Evolutionary conservation across 257 asterid genomes (phyloP), one percentile per base, ranked within the genome.

Genomic region (Nicotiana obtusifolia): DNA sequence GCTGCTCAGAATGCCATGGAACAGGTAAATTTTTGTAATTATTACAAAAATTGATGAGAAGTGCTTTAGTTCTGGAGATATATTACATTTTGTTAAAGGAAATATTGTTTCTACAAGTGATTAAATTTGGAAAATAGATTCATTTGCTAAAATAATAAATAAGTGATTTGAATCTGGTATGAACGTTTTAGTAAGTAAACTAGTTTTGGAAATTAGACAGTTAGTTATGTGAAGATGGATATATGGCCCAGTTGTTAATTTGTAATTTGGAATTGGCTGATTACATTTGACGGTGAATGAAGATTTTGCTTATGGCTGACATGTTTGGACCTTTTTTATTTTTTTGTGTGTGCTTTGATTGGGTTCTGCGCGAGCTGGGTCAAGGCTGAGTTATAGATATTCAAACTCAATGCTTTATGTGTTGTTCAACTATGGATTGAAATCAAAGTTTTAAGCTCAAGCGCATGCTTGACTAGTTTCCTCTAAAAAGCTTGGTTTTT

Each of bases 1-100:
- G 97, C 99, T 71, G 99, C 98, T 54, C 99, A 96, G 80, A 94
- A 91, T 86, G 99, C 98, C 84, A 96, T 94, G 99, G 98, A 94
- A 80, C 98, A 93, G 95, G 99, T 86, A 30, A 19, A 1, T 20
- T 80, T 5, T 57, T 33, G 17, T 49, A 2, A 13, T 49, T 49
- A 35, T 37, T 37, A 37, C 47, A 37, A 37, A 37, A 19, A 0
- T n/a, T 68, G 19, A 2, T 68, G 5, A 35, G 9, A 53, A 68
- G 30, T 68, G 28, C 16, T n/a, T 68, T 35, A 8, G 73, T 17
- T 30, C 73, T 15, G 22, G 73, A 64, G 47, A 35, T 35, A 35
- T 65, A 16, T 31, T 65, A 30, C 44, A 35, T 65, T 33, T 17
- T 15, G 6, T n/a, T 52, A n/a, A 37, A 68, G 41, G 77, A 5